These are phyloP conservation scores for Rhizopus delemar DNA, from an alignment of 371 early-diverging fungal species.

Conservation along the genomic window DNA sequence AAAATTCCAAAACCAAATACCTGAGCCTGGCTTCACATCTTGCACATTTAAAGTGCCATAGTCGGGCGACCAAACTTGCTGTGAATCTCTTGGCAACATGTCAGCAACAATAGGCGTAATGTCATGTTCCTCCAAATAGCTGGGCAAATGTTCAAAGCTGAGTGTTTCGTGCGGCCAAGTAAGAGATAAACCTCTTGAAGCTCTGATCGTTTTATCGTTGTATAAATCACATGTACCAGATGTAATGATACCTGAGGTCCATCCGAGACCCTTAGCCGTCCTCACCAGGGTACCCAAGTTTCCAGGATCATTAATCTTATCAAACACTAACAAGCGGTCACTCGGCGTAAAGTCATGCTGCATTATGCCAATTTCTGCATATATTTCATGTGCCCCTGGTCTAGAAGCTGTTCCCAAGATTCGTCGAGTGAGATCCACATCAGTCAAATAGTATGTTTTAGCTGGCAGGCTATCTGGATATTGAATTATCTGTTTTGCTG, in stretches of 20 bases:
- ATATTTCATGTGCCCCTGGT: constrained; percentile 47
- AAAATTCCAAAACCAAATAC: constrained; percentile 37
- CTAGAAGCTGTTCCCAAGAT: constrained; percentile 51
- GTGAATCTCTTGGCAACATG: constrained; percentile 37
- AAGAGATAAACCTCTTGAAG: constrained; percentile 49
- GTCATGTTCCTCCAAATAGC: constrained; percentile 29
- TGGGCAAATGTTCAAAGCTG: constrained; percentile 24
- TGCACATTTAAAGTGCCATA: constrained; percentile 1
- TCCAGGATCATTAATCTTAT: constrained; percentile 58
- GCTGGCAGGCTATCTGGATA: constrained; percentile 43
- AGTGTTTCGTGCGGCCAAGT: constrained; percentile 40
- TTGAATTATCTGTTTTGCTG: constrained; percentile 30
- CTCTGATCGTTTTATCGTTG: constrained; percentile 58
- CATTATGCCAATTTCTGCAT: constrained; percentile 42
- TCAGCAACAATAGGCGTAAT: constrained; percentile 59
- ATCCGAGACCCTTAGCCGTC: constrained; percentile 56
- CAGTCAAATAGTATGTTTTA: constrained; percentile 32
- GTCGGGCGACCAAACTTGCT: constrained; percentile 38
- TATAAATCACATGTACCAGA: constrained; percentile 56
- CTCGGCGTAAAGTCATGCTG: background rate
- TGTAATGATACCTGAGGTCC: constrained; percentile 51
- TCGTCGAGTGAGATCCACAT: constrained; percentile 47
- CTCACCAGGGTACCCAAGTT: constrained; percentile 58
- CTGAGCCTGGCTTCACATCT: constrained; percentile 11
- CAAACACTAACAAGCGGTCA: constrained; percentile 45